Evolutionary conservation across 73 alveolate genomes (phyloP), one percentile per base, ranked within the genome.

Genomic region (Symbiodinium pilosum): DNA sequence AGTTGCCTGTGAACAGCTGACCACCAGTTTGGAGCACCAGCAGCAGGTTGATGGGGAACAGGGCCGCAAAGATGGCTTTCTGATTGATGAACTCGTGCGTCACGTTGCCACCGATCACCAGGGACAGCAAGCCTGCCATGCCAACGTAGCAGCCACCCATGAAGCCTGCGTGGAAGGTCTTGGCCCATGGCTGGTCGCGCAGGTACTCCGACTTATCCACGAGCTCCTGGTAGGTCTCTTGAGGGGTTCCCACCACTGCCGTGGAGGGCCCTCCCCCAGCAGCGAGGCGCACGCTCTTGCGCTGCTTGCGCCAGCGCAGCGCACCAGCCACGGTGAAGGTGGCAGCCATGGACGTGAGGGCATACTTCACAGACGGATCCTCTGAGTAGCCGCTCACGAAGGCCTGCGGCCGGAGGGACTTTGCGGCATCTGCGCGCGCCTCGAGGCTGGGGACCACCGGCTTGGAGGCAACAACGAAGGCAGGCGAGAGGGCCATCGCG

Each of bases 121-220:
- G 39, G 40, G 88, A 69, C 81, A 91, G 97, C 51, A 91, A 40
- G 26, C 97, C 97, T 9, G 97, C 97, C 97, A 91, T 91, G 42
- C 97, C 97, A 69, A 91, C 97, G 51, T 91, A 91, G 52, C 88
- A 85, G 32, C 97, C 97, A n/a, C 97, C 97, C 97, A 91, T 91
- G 97, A 91, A 68, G 36, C 87, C 51, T 5, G 97, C 97, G 54
- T 91, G 97, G 81, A 91, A 69, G 51, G 97, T 91, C 97, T 91
- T 91, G 32, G 26, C 1, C 87, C 87, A 91, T 7, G 32, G 88
- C 77, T 91, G 97, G 56, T 91, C 97, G 12, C 97, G 34, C 81
- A 91, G 51, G 40, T 91, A 91, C 36, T 26, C 43, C 24, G 85
- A 12, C 85, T 71, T 71, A 30, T 36, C 44, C 44, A n/a, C 41